phyloP scores from a whole-genome alignment of 1,284 basidiomycete species.

The Fereydounia khargensis region DNA sequence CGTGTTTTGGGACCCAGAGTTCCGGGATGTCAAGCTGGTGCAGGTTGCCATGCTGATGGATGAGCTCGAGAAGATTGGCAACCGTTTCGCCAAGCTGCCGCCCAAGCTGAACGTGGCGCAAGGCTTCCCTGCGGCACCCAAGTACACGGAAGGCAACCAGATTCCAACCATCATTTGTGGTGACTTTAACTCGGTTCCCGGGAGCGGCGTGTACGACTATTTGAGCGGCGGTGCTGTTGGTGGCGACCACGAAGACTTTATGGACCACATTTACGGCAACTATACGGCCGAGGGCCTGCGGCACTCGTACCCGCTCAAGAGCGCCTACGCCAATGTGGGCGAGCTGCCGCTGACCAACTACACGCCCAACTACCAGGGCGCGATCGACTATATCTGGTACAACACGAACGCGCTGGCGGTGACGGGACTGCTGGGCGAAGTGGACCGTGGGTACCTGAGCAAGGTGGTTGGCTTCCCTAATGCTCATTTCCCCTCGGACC shows the following conservation, averaged over 20 bases:
- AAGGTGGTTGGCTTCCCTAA: slow-evolving; percentile 97
- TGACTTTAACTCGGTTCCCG: slow-evolving; percentile 88
- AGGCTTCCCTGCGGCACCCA: slow-evolving; percentile 61
- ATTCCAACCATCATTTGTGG: slow-evolving; percentile 90
- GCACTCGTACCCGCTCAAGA: slow-evolving; percentile 79
- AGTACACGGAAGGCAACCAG: slow-evolving; percentile 77
- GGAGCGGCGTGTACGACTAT: slow-evolving; percentile 90
- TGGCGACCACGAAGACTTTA: slow-evolving; percentile 84
- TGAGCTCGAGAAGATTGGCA: slow-evolving; percentile 84
- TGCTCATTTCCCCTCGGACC: slow-evolving; percentile 74
- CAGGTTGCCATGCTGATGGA: slow-evolving; percentile 90
- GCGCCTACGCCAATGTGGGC: slow-evolving; percentile 66
- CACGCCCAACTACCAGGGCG: slow-evolving; percentile 66
- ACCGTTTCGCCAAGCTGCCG: slow-evolving; percentile 79
- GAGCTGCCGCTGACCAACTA: slow-evolving; percentile 80
- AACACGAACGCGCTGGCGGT: slow-evolving; percentile 75
- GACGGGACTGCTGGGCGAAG: slow-evolving; percentile 81
- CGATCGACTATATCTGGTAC: slow-evolving; percentile 94
- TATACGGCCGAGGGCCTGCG: slow-evolving; percentile 86
- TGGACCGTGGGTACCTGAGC: slow-evolving; percentile 80
- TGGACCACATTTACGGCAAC: slow-evolving; percentile 83
- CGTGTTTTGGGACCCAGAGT: slow-evolving; percentile 89
- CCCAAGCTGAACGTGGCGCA: slow-evolving; percentile 63
- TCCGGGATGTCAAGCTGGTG: slow-evolving; percentile 94
- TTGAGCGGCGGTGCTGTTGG: slow-evolving; percentile 68